Evolutionary conservation across 2,329 filamentous ascomycete species (phyloP), one percentile per base, ranked within the genome.

Genomic region (Ophiostoma australiae): DNA sequence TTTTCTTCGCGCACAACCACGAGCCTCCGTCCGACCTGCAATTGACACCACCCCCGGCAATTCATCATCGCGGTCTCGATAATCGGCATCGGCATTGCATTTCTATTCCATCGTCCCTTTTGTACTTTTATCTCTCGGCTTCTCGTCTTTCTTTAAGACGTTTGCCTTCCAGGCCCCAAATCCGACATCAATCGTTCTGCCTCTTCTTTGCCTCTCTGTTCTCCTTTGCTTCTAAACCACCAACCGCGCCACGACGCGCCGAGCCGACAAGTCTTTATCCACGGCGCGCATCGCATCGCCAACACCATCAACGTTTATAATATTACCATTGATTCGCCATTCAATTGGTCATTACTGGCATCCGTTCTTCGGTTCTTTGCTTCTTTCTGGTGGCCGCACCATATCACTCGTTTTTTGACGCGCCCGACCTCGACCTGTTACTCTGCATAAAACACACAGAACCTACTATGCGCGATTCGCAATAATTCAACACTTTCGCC

Each of bases 201-300:
- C 35, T 35, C 31, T 58, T 58, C 8, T 58, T 27, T 17, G 41
- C 44, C 20, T 11, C 13, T 39, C 27, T n/a, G 13, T 33, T 27
- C 13, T 39, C 39, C 39, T 41, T 41, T 41, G 44, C 44, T n/a
- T n/a, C 20, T 48, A 48, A 20, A 20, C 44, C 20, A 1, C 23
- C 27, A 67, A 68, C 27, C 71, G 69, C 67, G 71, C 65, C 71
- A 71, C 63, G 71, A 72, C 71, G 69, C 71, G 69, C 71, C 67
- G 23, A 39, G 66, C 41, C 39, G 39, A 48, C 35, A 39, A 11
- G 33, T 39, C 63, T 39, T 66, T 39, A 66, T 68, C 41, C 41
- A 52, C 67, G 67, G 31, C 67, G 44, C 67, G 41, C 67, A 55
- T 68, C 67, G 27, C 39, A 55, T 55, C 67, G 58, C 58, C 58